Conservation (phyloP, 1,139 yeast species). For the Saccharomyces hybrid region DNA sequence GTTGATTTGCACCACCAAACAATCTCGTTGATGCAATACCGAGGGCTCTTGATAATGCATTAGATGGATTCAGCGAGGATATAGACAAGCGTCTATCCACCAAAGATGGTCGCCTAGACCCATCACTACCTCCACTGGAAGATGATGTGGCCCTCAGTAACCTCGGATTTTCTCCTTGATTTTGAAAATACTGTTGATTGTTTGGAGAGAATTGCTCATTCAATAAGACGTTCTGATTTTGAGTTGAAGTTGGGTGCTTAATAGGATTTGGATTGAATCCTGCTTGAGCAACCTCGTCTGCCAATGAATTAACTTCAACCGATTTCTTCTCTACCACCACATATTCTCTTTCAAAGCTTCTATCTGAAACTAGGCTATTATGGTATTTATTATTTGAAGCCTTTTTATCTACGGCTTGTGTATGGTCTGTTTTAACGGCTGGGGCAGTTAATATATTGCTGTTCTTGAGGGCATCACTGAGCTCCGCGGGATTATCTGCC, state of each 20-base stretch:
- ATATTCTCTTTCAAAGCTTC: conserved; percentile 61
- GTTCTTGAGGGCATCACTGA: background rate
- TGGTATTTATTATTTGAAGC: background rate
- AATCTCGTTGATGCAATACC: conserved; percentile 82
- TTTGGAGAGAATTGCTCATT: background rate
- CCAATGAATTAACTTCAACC: conserved; percentile 90
- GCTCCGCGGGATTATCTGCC: background rate
- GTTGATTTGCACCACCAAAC: conserved; percentile 47
- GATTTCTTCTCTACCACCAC: conserved; percentile 92
- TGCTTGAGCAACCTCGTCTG: conserved; percentile 77
- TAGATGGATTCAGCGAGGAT: conserved; percentile 70
- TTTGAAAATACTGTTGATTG: background rate
- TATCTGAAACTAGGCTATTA: conserved; percentile 9
- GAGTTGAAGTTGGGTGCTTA: background rate
- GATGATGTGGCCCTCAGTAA: conserved; percentile 1
- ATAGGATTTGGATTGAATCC: conserved; percentile 39
- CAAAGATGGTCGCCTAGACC: conserved; percentile 33
- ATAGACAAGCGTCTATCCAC: conserved; percentile 58
- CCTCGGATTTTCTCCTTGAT: conserved; percentile 2
- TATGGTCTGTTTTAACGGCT: background rate
- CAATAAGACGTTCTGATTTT: background rate
- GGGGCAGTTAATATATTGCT: background rate
- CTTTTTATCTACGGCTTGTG: background rate
- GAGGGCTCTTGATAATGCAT: conserved; percentile 80
- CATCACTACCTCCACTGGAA: conserved; percentile 27